Percentiles rank a stretch among this genome's conserved stretches.
phyloP scores from a whole-genome alignment of 2,329 filamentous ascomycete genomes.

The Acephala macrosclerotiorum region DNA sequence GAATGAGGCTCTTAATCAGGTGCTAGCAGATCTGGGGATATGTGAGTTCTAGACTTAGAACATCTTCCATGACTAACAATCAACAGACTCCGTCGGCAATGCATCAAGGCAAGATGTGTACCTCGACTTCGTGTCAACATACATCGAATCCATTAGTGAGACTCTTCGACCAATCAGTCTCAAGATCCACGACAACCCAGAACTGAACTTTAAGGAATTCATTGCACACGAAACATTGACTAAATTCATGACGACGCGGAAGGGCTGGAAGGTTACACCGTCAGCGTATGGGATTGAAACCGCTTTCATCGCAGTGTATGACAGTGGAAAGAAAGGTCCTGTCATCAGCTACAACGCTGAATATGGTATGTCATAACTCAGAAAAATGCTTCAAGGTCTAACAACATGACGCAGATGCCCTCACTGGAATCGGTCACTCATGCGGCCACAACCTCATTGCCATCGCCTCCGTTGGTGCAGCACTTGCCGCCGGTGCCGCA shows the following conservation, averaged over 20 bases:
- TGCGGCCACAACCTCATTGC: constrained; percentile 55
- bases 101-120: constrained; percentile 14
- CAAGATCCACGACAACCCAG: constrained; percentile 57
- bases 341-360: constrained; percentile 53
- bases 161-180: constrained; percentile 55
- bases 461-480: constrained; percentile 46
- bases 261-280: constrained; percentile 58
- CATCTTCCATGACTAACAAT: neutral
- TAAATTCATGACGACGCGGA: constrained; percentile 51
- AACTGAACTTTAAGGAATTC: constrained; percentile 58
- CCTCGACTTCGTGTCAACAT: constrained; percentile 47
- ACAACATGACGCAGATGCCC: constrained; percentile 47
- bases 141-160: constrained; percentile 49
- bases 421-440: constrained; percentile 50
- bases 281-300: constrained; percentile 60
- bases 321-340: constrained; percentile 52
- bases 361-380: constrained; percentile 45
- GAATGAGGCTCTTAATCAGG: neutral
- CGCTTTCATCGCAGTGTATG: constrained; percentile 55
- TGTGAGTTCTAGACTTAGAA: neutral
- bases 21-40: neutral
- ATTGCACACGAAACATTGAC: constrained; percentile 59
- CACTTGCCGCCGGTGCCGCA: constrained; percentile 44
- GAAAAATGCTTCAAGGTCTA: neutral
- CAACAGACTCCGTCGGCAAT: neutral